Evolutionary conservation across 1,284 basidiomycete species (phyloP), one percentile per base, ranked within the genome.

Genomic region (Puccinia triticina): DNA sequence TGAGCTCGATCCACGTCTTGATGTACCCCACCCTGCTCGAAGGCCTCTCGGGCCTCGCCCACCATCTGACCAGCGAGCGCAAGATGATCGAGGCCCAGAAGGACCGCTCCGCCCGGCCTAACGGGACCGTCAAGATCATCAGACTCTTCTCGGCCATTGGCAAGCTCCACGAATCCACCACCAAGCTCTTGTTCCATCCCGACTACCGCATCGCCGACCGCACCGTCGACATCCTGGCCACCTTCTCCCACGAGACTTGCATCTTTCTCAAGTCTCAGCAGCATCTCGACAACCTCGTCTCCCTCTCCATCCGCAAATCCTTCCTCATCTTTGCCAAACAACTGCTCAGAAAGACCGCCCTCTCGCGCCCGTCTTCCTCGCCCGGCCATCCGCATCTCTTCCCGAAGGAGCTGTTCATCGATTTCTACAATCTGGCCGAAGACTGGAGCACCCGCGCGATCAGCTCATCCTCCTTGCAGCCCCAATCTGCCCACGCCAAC

Each of bases 41-140:
- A 50, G 80, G 80, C 14, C 72, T 82, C 48, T 82, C 80, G 34
- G 73, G 80, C 55, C 73, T 82, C 43, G 80, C 73, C n/a, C 80
- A 82, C 69, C 80, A 82, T 69, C 40, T 82, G 46, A 69, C 80
- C 16, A 82, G 80, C 55, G 80, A 82, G 48, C 59, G 80, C 12
- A 82, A 82, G 53, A 82, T 82, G 80, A 76, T 82, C n/a, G 80
- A 76, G 23, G 80, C 80, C 32, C 80, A 82, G 59, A 82, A 82
- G 40, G 80, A 76, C 59, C 80, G 73, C 37, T 76, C 64, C 21
- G 80, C 80, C 50, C 72, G 73, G 46, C 61, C 80, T 4, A 75
- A 82, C 8, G 73, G 80, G 2, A 69, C 73, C 1, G 73, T 67
- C 1, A 82, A 82, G 32, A 82, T 82, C 64, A 67, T 69, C 50